A percentile compares a stretch with the other conserved stretches of the same genome.
phyloP scores from a whole-genome alignment of 306 rosid species.

The Cucumis hystrix region DNA sequence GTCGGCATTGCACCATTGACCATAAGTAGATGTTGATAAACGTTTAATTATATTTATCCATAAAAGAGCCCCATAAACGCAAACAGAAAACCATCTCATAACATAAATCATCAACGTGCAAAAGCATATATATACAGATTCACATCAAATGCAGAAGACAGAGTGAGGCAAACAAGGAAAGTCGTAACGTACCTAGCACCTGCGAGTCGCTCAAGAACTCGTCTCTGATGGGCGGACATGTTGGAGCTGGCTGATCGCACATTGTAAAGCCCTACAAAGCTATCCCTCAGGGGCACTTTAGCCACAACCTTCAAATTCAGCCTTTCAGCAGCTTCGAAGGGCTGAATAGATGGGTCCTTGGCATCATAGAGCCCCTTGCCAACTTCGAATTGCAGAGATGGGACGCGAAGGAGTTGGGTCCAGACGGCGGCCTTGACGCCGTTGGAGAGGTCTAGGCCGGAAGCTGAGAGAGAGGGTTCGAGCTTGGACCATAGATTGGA shows the following conservation, averaged over 20 bases:
- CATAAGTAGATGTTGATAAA: background rate
- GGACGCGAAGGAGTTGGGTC: constrained; percentile 46
- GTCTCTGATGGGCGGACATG: constrained; percentile 30
- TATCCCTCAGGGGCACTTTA: constrained; percentile 30
- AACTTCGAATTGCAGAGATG: constrained; percentile 42
- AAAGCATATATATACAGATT: background rate
- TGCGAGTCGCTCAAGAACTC: constrained; percentile 55
- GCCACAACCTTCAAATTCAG: constrained; percentile 39
- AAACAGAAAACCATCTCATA: background rate
- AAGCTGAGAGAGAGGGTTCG: constrained; percentile 19
- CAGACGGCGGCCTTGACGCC: constrained; percentile 42
- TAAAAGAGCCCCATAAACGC: background rate
- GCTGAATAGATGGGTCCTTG: constrained; percentile 25
- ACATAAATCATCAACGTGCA: background rate
- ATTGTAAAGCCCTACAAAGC: constrained; percentile 66
- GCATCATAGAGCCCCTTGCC: constrained; percentile 2
- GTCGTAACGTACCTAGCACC: constrained; percentile 32
- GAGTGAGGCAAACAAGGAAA: background rate
- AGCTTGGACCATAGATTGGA: constrained; percentile 28
- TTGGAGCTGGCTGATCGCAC: constrained; percentile 27
- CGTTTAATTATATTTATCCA: background rate
- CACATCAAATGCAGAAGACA: background rate
- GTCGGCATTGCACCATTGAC: background rate
- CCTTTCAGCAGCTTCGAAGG: constrained; percentile 34
- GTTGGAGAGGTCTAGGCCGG: constrained; percentile 29